Evolutionary conservation across 768 basidiomycete genomes (phyloP).

Genomic region (Phylloporus scabripes): DNA sequence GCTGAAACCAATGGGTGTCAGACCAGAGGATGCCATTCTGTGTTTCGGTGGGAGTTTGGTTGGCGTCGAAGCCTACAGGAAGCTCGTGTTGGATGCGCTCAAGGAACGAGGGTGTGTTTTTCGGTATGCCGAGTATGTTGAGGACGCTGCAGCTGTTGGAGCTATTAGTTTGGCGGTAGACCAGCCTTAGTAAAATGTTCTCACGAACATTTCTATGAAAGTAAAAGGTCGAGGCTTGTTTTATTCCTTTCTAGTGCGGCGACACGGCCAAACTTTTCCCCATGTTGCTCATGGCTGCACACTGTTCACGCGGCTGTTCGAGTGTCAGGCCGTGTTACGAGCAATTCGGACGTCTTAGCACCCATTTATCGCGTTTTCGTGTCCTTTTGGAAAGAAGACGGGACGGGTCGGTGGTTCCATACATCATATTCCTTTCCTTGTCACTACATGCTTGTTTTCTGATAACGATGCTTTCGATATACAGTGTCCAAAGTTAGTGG

Average conservation of each 20-base stretch:
- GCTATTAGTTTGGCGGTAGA: conserved; percentile 52
- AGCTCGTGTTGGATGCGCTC: conserved; percentile 51
- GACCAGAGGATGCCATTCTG: conserved; percentile 43
- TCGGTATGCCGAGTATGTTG: conserved; percentile 57
- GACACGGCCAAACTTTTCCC: conserved; percentile 76
- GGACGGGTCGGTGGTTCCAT: conserved; percentile 76
- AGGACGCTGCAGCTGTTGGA: conserved; percentile 65
- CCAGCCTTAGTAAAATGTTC: conserved; percentile 25
- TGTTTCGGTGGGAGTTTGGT: conserved; percentile 80
- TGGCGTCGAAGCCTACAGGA: conserved; percentile 55
- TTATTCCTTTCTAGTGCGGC: conserved; percentile 60
- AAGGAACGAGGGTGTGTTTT: conserved; percentile 56
- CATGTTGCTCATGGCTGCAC: conserved; percentile 84
- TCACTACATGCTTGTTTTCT: background rate
- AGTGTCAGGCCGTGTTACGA: conserved; percentile 88
- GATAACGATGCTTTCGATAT: background rate
- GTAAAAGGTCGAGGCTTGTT: conserved; percentile 50
- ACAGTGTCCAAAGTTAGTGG: no score
- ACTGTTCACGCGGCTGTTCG: conserved; percentile 64
- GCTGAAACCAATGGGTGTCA: no score
- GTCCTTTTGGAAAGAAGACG: conserved; percentile 33
- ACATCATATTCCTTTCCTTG: conserved; percentile 21
- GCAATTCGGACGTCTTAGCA: conserved; percentile 73
- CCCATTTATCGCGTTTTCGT: conserved; percentile 54
- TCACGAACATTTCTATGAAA: conserved; percentile 8